Percentiles rank a stretch among this genome's conserved stretches.
These are phyloP conservation scores for Penicillium sp. DNA, from an alignment of 2,329 filamentous ascomycete species.

Conservation along the genomic window DNA sequence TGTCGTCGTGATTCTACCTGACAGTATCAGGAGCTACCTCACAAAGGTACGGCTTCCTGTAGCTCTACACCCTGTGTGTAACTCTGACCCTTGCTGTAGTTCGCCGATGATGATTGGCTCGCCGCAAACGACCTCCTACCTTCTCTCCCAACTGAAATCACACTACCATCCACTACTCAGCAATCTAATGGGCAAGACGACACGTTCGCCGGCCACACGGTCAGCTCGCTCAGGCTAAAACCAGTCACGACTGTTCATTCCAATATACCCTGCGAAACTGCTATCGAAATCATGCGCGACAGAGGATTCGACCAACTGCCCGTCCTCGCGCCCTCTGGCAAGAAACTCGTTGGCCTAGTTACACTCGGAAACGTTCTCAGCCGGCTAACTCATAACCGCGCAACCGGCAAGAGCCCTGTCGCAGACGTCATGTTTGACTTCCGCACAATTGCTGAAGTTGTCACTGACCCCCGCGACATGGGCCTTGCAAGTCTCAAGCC, in stretches of 20 bases:
- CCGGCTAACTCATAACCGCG: slow-evolving; percentile 84
- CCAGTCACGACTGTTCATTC: slow-evolving; percentile 85
- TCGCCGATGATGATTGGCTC: slow-evolving; percentile 98
- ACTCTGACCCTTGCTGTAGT: slow-evolving; percentile 52
- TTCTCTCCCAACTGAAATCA: slow-evolving; percentile 55
- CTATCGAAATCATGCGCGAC: slow-evolving; percentile 97
- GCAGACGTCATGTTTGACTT: slow-evolving; percentile 98
- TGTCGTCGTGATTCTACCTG: slow-evolving; percentile 88
- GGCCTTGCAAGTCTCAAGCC: slow-evolving; percentile 38
- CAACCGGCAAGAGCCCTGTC: slow-evolving; percentile 73
- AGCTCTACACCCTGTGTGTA: background rate
- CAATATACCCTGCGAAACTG: slow-evolving; percentile 75
- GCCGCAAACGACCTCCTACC: slow-evolving; percentile 92
- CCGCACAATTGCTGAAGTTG: slow-evolving; percentile 80
- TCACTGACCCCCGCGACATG: slow-evolving; percentile 81
- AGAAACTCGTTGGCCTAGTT: slow-evolving; percentile 84
- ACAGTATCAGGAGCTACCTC: slow-evolving; percentile 96
- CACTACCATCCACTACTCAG: slow-evolving; percentile 36
- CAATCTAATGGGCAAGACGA: slow-evolving; percentile 57
- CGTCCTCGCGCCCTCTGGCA: slow-evolving; percentile 73
- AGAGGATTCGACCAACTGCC: slow-evolving; percentile 98
- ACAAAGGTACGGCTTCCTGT: slow-evolving; percentile 65
- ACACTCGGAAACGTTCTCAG: slow-evolving; percentile 93
- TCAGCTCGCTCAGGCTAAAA: slow-evolving; percentile 84
- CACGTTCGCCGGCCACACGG: slow-evolving; percentile 77